Conservation (phyloP, 805 yeast genomes). For the Brettanomyces nanus region DNA sequence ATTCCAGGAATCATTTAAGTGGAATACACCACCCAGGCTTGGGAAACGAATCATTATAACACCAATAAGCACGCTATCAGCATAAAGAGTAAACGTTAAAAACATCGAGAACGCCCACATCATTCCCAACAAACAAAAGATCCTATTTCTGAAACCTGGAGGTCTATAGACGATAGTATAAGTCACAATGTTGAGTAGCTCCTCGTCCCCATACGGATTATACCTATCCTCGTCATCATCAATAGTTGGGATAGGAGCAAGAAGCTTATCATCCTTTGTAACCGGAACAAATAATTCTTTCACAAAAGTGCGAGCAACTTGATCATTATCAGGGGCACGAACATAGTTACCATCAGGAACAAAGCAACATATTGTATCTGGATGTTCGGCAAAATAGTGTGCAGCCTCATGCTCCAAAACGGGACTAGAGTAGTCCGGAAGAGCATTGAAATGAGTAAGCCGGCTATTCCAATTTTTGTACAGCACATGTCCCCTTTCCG, state of each 20-base stretch:
- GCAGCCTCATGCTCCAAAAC: conserved; percentile 39
- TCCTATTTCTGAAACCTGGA: conserved; percentile 58
- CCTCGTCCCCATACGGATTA: conserved; percentile 29
- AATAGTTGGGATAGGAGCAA: conserved; percentile 32
- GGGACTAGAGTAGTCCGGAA: conserved; percentile 47
- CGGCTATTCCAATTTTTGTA: conserved; percentile 44
- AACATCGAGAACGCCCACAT: conserved; percentile 40
- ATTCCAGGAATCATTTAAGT: too few species aligned
- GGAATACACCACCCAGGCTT: too few species aligned
- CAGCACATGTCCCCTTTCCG: conserved; percentile 62
- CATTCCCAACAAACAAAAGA: conserved; percentile 36
- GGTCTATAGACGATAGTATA: conserved; percentile 85
- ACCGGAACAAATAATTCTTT: conserved; percentile 73
- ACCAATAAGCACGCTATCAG: conserved; percentile 21
- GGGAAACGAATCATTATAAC: too few species aligned
- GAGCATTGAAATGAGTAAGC: conserved; percentile 15
- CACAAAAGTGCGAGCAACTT: conserved; percentile 55
- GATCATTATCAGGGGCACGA: conserved; percentile 83
- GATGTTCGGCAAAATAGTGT: conserved; percentile 34
- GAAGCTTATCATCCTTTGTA: conserved; percentile 63
- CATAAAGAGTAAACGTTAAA: conserved; percentile 18
- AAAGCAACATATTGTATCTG: conserved; percentile 43
- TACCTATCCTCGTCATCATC: conserved; percentile 20
- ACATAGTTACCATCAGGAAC: conserved; percentile 76
- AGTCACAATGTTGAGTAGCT: conserved; percentile 24